phyloP scores from a whole-genome alignment of 768 basidiomycete genomes.

The Lentinula sp. region DNA sequence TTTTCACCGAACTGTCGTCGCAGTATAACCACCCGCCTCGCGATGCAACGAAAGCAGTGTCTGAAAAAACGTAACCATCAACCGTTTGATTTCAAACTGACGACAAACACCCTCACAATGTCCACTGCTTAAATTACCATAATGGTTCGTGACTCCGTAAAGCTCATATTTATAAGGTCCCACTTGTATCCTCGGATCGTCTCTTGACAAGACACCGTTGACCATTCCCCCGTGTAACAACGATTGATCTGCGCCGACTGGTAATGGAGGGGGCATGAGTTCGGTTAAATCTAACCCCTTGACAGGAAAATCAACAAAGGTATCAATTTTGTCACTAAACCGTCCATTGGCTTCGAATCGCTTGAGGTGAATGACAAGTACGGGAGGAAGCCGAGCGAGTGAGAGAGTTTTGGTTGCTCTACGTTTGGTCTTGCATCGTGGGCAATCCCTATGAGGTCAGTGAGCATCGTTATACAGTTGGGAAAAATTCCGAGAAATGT shows the following conservation, averaged over 20 bases:
- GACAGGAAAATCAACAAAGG: constrained; percentile 85
- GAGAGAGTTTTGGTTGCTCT: constrained; percentile 84
- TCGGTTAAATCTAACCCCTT: constrained; percentile 57
- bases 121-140: constrained; percentile 88
- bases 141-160: constrained; percentile 95
- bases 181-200: constrained; percentile 77
- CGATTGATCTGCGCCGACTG: constrained; percentile 54
- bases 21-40: constrained; percentile 89
- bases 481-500: neutral
- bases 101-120: constrained; percentile 63
- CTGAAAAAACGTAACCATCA: constrained; percentile 30
- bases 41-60: constrained; percentile 89
- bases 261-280: constrained; percentile 80
- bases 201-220: constrained; percentile 27
- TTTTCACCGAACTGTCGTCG: constrained; percentile 84
- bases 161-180: constrained; percentile 92
- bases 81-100: neutral
- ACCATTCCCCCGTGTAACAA: constrained; percentile 34
- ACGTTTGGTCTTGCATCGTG: constrained; percentile 85
- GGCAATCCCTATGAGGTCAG: constrained; percentile 72
- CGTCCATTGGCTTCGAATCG: constrained; percentile 87
- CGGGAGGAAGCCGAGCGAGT: constrained; percentile 87
- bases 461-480: neutral
- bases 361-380: constrained; percentile 89
- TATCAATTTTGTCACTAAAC: constrained; percentile 96